Conservation (phyloP, 2,329 filamentous ascomycete genomes). For the Botrytis byssoidea region DNA sequence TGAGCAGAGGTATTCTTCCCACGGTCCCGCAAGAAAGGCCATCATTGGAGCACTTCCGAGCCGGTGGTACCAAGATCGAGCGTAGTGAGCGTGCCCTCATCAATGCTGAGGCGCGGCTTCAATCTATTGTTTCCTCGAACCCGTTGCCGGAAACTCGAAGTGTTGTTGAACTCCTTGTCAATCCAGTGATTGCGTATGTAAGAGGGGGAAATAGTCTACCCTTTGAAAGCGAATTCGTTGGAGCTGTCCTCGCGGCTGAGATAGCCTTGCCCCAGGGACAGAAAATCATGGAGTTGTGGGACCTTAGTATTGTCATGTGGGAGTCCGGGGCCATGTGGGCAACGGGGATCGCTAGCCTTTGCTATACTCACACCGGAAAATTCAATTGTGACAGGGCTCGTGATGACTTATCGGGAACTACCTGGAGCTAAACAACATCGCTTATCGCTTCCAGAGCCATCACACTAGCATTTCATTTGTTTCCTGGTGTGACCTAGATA, state of each 20-base stretch:
- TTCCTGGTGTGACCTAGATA: not conserved
- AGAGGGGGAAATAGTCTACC: not conserved
- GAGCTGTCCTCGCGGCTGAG: slow-evolving; percentile 2
- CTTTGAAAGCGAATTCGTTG: not conserved
- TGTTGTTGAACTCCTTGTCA: not conserved
- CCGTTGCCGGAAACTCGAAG: not conserved
- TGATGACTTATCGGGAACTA: not conserved
- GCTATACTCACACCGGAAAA: no score
- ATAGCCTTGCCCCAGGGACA: not conserved
- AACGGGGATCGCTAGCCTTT: no score
- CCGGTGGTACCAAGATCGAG: not conserved
- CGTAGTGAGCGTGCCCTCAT: not conserved
- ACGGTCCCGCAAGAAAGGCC: not conserved
- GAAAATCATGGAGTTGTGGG: slow-evolving; percentile 14
- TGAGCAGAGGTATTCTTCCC: no score
- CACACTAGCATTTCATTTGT: not conserved
- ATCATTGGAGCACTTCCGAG: slow-evolving; percentile 11
- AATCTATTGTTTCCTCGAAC: not conserved
- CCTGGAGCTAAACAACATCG: not conserved
- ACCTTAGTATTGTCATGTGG: not conserved
- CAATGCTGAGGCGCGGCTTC: slow-evolving; percentile 1
- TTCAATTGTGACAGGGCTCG: slow-evolving; percentile 8
- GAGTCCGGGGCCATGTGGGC: slow-evolving; percentile 4
- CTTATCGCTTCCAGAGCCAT: not conserved
- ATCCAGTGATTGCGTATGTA: not conserved